A percentile compares a stretch with the other conserved stretches of the same genome.
phyloP scores from a whole-genome alignment of 805 yeast species.

The Candida ascalaphidarum region DNA sequence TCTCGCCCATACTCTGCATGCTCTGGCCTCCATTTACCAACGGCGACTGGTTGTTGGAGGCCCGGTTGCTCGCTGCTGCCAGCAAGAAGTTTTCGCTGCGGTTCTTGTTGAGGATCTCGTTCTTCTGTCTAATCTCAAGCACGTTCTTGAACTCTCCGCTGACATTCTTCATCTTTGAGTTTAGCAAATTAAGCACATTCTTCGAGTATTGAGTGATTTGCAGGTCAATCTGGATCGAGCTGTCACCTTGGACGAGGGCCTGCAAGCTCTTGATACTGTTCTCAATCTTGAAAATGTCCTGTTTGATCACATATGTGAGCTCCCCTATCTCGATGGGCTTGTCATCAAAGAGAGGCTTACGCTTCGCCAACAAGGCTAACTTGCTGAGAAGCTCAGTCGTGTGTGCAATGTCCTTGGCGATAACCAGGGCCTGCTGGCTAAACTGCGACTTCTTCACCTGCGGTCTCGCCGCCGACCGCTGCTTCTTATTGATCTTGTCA shows the following conservation, averaged over 20 bases:
- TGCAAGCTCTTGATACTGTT: constrained; percentile 58
- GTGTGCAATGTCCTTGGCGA: constrained; percentile 83
- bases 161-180: constrained; percentile 84
- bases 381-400: constrained; percentile 76
- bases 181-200: constrained; percentile 79
- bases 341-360: constrained; percentile 89
- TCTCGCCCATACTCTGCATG: constrained; percentile 22
- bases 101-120: constrained; percentile 70
- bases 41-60: constrained; percentile 20
- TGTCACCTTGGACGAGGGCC: constrained; percentile 37
- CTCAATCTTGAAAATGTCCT: constrained; percentile 78
- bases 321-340: constrained; percentile 91
- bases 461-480: constrained; percentile 9
- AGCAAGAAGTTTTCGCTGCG: constrained; percentile 82
- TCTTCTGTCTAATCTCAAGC: constrained; percentile 77
- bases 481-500: constrained; percentile 48
- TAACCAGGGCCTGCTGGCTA: constrained; percentile 61
- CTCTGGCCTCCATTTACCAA: constrained; percentile 4
- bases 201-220: constrained; percentile 69
- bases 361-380: constrained; percentile 76
- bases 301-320: constrained; percentile 78
- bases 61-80: constrained; percentile 24
- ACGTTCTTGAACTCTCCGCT: constrained; percentile 88
- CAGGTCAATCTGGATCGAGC: constrained; percentile 36
- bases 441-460: constrained; percentile 27